Conservation (phyloP, 1,284 basidiomycete genomes). For the Naganishia cerealis region DNA sequence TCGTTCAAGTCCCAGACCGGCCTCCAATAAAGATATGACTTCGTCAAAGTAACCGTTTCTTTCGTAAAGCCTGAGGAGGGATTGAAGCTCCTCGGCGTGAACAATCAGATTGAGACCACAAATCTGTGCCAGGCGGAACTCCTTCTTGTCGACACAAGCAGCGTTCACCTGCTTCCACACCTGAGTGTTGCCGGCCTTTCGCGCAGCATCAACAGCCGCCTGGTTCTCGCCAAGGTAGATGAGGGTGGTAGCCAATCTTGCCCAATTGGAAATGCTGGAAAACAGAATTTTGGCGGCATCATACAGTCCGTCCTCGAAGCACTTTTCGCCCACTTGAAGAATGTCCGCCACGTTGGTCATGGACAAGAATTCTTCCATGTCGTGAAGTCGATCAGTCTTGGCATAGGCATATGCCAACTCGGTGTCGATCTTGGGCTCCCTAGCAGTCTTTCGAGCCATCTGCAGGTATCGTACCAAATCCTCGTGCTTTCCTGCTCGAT, state of each 20-base stretch:
- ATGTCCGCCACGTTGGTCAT: constrained; percentile 99
- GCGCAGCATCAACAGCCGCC: constrained; percentile 93
- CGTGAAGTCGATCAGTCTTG: constrained; percentile 92
- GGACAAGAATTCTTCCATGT: constrained; percentile 98
- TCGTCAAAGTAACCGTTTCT: constrained; percentile 91
- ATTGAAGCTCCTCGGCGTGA: constrained; percentile 76
- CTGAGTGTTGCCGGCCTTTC: constrained; percentile 99
- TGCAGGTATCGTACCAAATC: constrained; percentile 96
- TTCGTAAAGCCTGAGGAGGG: constrained; percentile 83
- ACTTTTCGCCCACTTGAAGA: constrained; percentile 95
- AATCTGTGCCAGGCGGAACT: constrained; percentile 97
- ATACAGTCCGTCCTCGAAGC: constrained; percentile 97
- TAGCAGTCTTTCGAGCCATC: constrained; percentile 97
- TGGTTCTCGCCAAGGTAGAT: constrained; percentile 99
- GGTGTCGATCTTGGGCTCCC: constrained; percentile 97
- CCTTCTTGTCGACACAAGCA: constrained; percentile 93
- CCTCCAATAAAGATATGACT: constrained; percentile 85
- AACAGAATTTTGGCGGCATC: constrained; percentile 95
- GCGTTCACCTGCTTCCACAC: constrained; percentile 99
- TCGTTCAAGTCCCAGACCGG: constrained; percentile 66
- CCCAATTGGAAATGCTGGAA: constrained; percentile 97
- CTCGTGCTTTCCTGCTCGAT: constrained; percentile 94
- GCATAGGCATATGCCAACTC: constrained; percentile 95
- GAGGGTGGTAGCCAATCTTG: constrained; percentile 92
- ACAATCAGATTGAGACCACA: constrained; percentile 92